Conservation (phyloP, 1,139 yeast genomes). For the Taphrina populina region DNA sequence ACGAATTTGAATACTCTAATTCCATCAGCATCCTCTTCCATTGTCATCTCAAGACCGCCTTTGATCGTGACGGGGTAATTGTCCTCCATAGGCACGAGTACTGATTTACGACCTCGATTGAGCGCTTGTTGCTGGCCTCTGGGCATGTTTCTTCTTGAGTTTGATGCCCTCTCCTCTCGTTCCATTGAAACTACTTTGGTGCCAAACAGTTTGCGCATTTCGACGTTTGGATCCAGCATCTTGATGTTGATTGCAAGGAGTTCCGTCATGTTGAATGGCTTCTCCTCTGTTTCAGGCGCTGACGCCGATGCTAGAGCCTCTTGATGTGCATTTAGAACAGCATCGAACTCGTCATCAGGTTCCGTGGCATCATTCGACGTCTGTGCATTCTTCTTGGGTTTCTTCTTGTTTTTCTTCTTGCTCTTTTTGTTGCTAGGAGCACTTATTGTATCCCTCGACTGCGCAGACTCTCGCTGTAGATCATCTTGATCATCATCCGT, state of each 20-base stretch:
- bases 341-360: conserved; percentile 19
- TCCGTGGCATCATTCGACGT: background rate
- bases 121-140: conserved; percentile 64
- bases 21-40: conserved; percentile 46
- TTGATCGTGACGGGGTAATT: conserved; percentile 76
- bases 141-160: conserved; percentile 45
- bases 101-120: conserved; percentile 82
- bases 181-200: conserved; percentile 70
- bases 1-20: conserved; percentile 50
- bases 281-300: background rate
- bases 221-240: conserved; percentile 71
- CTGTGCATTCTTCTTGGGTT: background rate
- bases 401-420: conserved; percentile 29
- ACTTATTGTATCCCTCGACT: conserved; percentile 2
- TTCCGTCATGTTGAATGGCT: conserved; percentile 16
- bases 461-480: background rate
- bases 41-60: conserved; percentile 65
- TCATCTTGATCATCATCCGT: conserved; percentile 5
- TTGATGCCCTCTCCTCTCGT: conserved; percentile 52
- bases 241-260: conserved; percentile 20
- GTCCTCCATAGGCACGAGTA: conserved; percentile 70
- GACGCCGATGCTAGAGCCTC: conserved; percentile 4
- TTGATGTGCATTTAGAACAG: conserved; percentile 24
- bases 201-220: conserved; percentile 71
- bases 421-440: conserved; percentile 9